Percentiles rank a stretch among this genome's conserved stretches.
Evolutionary conservation across 257 asterid species (phyloP).

Genomic region (Nyctanthes arbortristis): DNA sequence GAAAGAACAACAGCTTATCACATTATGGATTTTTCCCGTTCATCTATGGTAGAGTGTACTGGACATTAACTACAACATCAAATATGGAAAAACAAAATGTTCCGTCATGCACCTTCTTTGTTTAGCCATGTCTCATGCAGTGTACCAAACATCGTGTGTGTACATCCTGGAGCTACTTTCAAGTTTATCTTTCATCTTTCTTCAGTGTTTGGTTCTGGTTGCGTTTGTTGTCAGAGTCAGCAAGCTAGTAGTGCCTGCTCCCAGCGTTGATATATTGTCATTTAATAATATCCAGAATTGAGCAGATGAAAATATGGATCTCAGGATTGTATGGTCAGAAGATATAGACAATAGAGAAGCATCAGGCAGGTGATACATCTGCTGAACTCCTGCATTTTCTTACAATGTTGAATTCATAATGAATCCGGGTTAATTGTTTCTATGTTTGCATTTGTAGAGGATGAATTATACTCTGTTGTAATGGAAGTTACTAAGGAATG

Average conservation of each 20-base stretch:
- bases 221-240: neutral
- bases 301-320: neutral
- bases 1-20: too few relatives aligned
- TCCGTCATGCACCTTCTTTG: too few relatives aligned
- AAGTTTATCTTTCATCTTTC: neutral
- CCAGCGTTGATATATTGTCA: neutral
- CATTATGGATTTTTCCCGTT: too few relatives aligned
- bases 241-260: neutral
- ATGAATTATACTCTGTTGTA: neutral
- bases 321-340: neutral
- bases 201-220: neutral
- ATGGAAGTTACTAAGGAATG: neutral
- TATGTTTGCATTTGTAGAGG: neutral
- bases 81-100: too few relatives aligned
- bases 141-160: neutral
- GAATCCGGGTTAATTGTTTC: neutral
- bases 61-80: too few relatives aligned
- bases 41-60: too few relatives aligned
- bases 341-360: neutral
- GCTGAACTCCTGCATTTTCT: neutral
- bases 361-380: neutral
- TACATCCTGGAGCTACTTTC: neutral
- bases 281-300: too few relatives aligned
- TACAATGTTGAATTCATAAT: neutral
- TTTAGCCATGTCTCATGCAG: too few relatives aligned